Percentiles rank a stretch among this genome's conserved stretches.
phyloP scores from a whole-genome alignment of 352 stramenopile species.

The Thalassiosira oceanica region DNA sequence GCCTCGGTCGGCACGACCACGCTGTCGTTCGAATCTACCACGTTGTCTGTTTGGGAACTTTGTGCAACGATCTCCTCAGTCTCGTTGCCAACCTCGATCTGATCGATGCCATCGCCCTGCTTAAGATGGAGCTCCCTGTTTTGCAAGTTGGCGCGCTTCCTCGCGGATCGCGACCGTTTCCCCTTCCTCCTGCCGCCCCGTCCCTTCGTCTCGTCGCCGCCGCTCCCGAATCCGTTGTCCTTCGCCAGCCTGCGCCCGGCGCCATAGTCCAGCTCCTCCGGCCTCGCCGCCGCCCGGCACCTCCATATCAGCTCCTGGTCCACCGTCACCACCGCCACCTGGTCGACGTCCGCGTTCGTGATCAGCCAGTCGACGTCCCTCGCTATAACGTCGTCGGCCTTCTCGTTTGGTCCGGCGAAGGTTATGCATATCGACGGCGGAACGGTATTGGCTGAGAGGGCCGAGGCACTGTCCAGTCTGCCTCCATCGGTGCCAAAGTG shows the following conservation, averaged over 20 bases:
- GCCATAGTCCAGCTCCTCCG: no score
- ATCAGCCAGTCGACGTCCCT: constrained; percentile 34
- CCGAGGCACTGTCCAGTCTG: no score
- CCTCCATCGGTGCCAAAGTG: neutral
- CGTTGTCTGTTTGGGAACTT: constrained; percentile 21
- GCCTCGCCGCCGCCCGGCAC: constrained; percentile 14
- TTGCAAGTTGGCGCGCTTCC: constrained; percentile 18
- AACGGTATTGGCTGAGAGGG: no score
- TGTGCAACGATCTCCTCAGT: constrained; percentile 14
- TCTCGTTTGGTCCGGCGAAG: constrained; percentile 35
- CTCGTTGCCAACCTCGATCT: constrained; percentile 13
- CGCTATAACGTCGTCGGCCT: constrained; percentile 48
- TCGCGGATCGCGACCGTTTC: constrained; percentile 8
- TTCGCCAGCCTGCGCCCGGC: constrained; percentile 4
- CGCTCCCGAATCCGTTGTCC: constrained; percentile 6
- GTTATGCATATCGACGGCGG: constrained; percentile 27
- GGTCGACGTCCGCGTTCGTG: constrained; percentile 6
- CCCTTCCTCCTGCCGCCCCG: constrained; percentile 1
- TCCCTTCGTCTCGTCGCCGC: neutral
- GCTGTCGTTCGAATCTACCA: constrained; percentile 16
- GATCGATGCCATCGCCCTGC: constrained; percentile 8
- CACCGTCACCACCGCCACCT: constrained; percentile 38
- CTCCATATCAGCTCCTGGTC: constrained; percentile 41
- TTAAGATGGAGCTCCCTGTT: neutral
- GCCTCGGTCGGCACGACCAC: constrained; percentile 10